These are phyloP conservation scores for Aphanomyces euteiches DNA, from an alignment of 352 stramenopile species.

Conservation along the genomic window DNA sequence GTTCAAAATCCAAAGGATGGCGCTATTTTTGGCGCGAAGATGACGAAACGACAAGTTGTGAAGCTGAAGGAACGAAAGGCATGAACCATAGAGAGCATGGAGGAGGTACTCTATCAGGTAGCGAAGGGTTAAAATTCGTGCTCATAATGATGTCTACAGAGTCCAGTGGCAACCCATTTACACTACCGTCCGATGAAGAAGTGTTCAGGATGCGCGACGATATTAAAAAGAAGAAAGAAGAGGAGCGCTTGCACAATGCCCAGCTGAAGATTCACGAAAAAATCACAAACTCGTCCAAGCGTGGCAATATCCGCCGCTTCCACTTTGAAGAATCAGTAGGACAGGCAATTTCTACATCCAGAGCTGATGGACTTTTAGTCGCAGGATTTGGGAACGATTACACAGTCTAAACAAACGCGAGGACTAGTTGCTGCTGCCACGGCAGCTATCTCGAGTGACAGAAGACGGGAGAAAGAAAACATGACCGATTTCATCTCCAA, in stretches of 20 bases:
- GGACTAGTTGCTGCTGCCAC: slow-evolving; percentile 75
- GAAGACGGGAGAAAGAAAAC: slow-evolving; percentile 91
- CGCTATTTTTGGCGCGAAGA: too few relatives aligned
- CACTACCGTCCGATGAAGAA: slow-evolving; percentile 91
- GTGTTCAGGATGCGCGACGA: slow-evolving; percentile 92
- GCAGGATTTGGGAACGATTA: slow-evolving; percentile 47
- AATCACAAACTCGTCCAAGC: slow-evolving; percentile 67
- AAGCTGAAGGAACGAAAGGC: not conserved
- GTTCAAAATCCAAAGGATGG: too few relatives aligned
- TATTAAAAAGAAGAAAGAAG: slow-evolving; percentile 81
- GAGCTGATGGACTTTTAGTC: slow-evolving; percentile 33
- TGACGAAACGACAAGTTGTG: not conserved
- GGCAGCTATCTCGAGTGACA: slow-evolving; percentile 75
- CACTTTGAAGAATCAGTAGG: slow-evolving; percentile 57
- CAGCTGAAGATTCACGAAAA: slow-evolving; percentile 90
- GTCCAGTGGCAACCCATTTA: slow-evolving; percentile 79
- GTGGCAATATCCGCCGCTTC: slow-evolving; percentile 77
- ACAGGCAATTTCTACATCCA: not conserved
- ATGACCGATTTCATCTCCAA: slow-evolving; percentile 95
- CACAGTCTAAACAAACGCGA: slow-evolving; percentile 67
- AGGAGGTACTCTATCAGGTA: not conserved
- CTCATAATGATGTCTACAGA: not conserved
- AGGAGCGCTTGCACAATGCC: slow-evolving; percentile 47
- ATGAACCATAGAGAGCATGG: slow-evolving; percentile 6
- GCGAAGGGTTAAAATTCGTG: not conserved